These are phyloP conservation scores for Syzygium malaccense DNA, from an alignment of 441 rosid genomes.

Conservation along the genomic window DNA sequence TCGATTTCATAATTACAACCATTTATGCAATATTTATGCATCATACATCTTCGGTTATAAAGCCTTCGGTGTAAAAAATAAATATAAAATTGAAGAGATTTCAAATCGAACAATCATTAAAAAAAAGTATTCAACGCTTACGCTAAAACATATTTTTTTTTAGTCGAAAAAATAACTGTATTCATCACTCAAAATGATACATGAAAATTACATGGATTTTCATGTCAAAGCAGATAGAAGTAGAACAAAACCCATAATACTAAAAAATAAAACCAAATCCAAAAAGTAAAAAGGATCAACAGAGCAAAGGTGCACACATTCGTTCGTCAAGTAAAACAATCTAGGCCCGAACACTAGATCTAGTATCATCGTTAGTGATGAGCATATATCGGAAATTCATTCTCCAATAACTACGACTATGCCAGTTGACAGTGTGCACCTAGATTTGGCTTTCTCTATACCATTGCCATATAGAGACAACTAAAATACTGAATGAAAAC, in stretches of 20 bases:
- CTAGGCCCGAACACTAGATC: background rate
- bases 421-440: fast-evolving
- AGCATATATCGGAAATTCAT: background rate
- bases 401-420: background rate
- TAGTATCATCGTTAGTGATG: background rate
- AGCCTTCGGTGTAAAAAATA: background rate
- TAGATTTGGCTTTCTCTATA: background rate
- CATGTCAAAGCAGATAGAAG: background rate
- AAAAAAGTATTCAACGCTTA: background rate
- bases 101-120: background rate
- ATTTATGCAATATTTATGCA: background rate
- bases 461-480: background rate
- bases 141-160: background rate
- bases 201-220: no score
- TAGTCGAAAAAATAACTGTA: background rate
- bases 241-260: background rate
- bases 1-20: background rate
- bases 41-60: background rate
- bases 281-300: background rate
- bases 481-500: background rate
- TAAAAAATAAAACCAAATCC: background rate
- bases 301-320: background rate
- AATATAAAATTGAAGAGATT: background rate
- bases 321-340: background rate
- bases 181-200: background rate